phyloP scores from a whole-genome alignment of 2,329 filamentous ascomycete genomes.

The Calonectria hawksworthii region DNA sequence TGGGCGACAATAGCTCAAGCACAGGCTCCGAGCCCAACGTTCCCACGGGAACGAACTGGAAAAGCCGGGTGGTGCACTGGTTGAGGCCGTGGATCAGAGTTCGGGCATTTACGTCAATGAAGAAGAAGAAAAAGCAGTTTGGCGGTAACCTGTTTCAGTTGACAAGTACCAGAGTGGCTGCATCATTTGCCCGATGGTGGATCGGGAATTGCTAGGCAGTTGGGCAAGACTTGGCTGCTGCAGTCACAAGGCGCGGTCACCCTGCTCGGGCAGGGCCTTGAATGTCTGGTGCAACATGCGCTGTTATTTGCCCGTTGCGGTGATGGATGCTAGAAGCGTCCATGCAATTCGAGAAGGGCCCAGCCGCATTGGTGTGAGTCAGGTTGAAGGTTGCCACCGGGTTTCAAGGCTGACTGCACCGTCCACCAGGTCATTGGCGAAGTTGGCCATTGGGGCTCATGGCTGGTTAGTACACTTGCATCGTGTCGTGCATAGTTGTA shows the following conservation, averaged over 20 bases:
- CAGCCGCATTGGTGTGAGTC: conserved; percentile 14
- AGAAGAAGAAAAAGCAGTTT: neutral
- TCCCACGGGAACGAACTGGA: conserved; percentile 3
- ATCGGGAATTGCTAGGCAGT: conserved; percentile 13
- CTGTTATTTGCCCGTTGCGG: neutral
- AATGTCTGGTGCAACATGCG: neutral
- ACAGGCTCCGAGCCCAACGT: neutral
- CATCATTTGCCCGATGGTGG: conserved; percentile 16
- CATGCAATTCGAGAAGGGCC: neutral
- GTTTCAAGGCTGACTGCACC: conserved; percentile 13
- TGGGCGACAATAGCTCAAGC: conserved; percentile 11
- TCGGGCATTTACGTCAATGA: neutral
- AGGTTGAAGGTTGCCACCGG: conserved; percentile 17
- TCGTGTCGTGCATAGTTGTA: conserved; percentile 1
- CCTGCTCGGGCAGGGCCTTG: neutral
- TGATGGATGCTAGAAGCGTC: conserved; percentile 26
- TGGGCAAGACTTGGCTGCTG: conserved; percentile 5
- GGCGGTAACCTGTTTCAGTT: conserved; percentile 6
- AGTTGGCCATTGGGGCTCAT: conserved; percentile 4
- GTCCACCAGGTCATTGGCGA: neutral
- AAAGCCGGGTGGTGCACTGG: neutral
- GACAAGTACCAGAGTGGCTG: conserved; percentile 9
- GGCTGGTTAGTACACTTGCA: neutral
- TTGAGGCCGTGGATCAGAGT: conserved; percentile 9
- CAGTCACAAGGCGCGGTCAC: conserved; percentile 16